Evolutionary conservation across 2,329 filamentous ascomycete genomes (phyloP).

Genomic region (Elsinoe australis): DNA sequence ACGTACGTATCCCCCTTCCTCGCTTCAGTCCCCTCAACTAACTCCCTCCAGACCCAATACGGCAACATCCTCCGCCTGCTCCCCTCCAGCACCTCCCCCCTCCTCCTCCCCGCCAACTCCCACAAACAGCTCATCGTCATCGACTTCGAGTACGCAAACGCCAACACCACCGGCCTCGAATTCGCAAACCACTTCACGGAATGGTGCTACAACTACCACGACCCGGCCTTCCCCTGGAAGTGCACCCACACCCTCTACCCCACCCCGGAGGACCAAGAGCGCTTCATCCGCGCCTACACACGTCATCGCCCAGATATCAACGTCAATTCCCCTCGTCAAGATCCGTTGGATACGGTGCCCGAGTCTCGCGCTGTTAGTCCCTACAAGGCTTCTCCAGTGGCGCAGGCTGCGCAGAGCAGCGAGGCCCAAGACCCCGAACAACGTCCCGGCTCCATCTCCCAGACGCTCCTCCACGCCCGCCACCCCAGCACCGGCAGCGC

Average conservation of each 20-base stretch:
- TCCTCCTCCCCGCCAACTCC: conserved; percentile 80
- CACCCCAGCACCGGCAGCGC: conserved; percentile 47
- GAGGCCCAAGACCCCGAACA: no score
- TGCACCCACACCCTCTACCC: conserved; percentile 69
- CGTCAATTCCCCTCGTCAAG: conserved; percentile 36
- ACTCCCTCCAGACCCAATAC: conserved; percentile 70
- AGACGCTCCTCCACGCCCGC: conserved; percentile 68
- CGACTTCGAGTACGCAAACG: conserved; percentile 93
- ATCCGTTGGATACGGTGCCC: conserved; percentile 27
- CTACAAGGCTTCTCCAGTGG: conserved; percentile 17
- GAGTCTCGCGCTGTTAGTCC: conserved; percentile 26
- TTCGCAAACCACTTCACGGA: conserved; percentile 98
- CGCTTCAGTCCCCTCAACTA: background rate
- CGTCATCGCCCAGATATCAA: conserved; percentile 66
- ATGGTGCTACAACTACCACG: conserved; percentile 97
- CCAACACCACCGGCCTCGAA: conserved; percentile 77
- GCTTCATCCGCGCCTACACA: conserved; percentile 81
- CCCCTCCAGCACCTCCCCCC: conserved; percentile 64
- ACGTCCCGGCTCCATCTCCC: conserved; percentile 41
- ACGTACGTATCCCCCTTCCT: conserved; percentile 52
- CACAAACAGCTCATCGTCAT: conserved; percentile 97
- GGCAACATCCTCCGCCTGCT: conserved; percentile 86
- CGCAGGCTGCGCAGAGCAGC: no score
- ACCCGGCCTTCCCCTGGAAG: conserved; percentile 50
- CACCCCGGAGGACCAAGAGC: conserved; percentile 67